Conservation (phyloP, 2,329 filamentous ascomycete genomes). For the Ustulina deusta region DNA sequence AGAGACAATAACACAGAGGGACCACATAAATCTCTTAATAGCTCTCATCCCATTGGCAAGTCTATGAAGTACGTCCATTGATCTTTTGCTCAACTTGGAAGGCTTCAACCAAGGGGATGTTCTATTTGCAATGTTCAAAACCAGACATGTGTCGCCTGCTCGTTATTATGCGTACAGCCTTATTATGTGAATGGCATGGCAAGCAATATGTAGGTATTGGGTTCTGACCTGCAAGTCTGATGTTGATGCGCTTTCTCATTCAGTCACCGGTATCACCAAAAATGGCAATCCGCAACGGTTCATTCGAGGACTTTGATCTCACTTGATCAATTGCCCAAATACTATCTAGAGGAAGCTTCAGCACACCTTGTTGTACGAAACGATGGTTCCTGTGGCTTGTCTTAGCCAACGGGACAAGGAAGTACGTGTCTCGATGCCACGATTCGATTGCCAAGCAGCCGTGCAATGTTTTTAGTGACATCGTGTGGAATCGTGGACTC, state of each 20-base stretch:
- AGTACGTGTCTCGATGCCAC: constrained; percentile 13
- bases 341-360: constrained; percentile 11
- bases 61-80: background rate
- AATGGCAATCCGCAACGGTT: constrained; percentile 30
- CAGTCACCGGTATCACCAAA: constrained; percentile 21
- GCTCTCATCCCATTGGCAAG: constrained; percentile 12
- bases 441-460: constrained; percentile 31
- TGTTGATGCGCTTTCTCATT: background rate
- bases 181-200: background rate
- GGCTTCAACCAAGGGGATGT: background rate
- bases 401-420: constrained; percentile 16
- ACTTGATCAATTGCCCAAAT: constrained; percentile 20
- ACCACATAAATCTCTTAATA: constrained; percentile 14
- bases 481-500: constrained; percentile 23
- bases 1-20: background rate
- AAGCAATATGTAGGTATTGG: background rate
- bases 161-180: constrained; percentile 3
- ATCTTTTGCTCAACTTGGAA: constrained; percentile 14
- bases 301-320: constrained; percentile 11
- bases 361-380: constrained; percentile 3
- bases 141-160: background rate
- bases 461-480: constrained; percentile 22
- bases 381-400: background rate
- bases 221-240: background rate
- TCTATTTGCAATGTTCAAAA: constrained; percentile 19